phyloP scores from a whole-genome alignment of 768 basidiomycete genomes.

The Cantharellus cinnabarinus region DNA sequence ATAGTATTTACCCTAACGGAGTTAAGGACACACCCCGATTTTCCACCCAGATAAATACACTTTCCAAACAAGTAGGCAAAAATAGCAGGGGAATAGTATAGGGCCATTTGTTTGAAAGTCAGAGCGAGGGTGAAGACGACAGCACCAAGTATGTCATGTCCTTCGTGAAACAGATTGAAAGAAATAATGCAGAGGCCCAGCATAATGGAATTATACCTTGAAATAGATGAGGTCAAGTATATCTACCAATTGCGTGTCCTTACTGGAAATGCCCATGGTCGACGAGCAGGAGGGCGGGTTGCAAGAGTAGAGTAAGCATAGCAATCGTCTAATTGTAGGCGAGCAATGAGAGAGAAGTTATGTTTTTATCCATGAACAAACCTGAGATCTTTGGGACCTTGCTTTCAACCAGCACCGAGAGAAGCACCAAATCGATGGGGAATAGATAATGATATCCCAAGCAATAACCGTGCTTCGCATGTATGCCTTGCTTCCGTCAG shows the following conservation, averaged over 20 bases:
- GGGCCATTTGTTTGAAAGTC: conserved; percentile 88
- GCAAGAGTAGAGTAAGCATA: conserved; percentile 50
- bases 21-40: conserved; percentile 37
- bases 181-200: conserved; percentile 58
- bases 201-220: conserved; percentile 73
- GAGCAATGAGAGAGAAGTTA: not conserved
- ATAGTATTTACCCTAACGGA: not conserved
- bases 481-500: conserved; percentile 40
- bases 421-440: conserved; percentile 54
- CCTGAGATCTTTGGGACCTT: conserved; percentile 62
- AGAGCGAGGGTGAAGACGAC: conserved; percentile 67
- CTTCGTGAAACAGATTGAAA: conserved; percentile 45
- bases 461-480: conserved; percentile 62
- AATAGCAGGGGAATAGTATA: conserved; percentile 87
- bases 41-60: conserved; percentile 53
- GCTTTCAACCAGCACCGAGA: conserved; percentile 40
- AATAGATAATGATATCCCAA: conserved; percentile 50
- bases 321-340: conserved; percentile 31
- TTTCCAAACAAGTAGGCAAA: conserved; percentile 79
- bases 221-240: not conserved
- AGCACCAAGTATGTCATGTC: conserved; percentile 55
- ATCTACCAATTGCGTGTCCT: conserved; percentile 1
- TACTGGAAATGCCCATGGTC: conserved; percentile 86
- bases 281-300: conserved; percentile 65
- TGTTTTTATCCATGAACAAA: conserved; percentile 15